Conservation (phyloP, 2,329 filamentous ascomycete species). For the Trichoderma cornu-damae region DNA sequence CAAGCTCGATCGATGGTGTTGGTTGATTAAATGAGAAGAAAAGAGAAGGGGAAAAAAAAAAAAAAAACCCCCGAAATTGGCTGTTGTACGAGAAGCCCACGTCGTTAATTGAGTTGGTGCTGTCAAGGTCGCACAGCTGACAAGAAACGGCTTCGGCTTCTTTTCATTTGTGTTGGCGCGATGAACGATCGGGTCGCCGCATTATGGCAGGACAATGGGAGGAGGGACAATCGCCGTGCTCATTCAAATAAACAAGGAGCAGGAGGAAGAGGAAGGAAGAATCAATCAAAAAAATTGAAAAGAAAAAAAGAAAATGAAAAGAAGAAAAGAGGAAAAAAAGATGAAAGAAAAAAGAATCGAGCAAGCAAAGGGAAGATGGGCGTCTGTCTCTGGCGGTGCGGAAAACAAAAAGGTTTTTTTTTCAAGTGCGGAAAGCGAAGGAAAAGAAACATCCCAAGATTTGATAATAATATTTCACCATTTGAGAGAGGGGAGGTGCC, state of each 20-base stretch:
- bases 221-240: not conserved
- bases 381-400: not conserved
- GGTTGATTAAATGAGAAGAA: not conserved
- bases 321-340: too few species aligned
- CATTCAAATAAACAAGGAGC: too few species aligned
- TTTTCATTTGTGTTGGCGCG: not conserved
- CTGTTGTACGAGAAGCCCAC: constrained; percentile 3
- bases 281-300: not conserved
- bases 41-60: too few species aligned
- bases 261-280: not conserved
- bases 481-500: too few species aligned
- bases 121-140: not conserved
- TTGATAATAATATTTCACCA: too few species aligned
- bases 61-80: not conserved
- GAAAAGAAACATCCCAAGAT: not conserved
- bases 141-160: not conserved
- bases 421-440: constrained; percentile 2
- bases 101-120: constrained; percentile 10
- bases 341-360: too few species aligned
- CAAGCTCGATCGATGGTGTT: not conserved
- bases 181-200: not conserved
- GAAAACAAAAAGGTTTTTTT: constrained; percentile 6
- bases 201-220: not conserved
- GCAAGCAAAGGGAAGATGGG: too few species aligned
- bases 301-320: not conserved